Evolutionary conservation across 2,329 filamentous ascomycete genomes (phyloP).

Genomic region (Fusarium abutilonis): DNA sequence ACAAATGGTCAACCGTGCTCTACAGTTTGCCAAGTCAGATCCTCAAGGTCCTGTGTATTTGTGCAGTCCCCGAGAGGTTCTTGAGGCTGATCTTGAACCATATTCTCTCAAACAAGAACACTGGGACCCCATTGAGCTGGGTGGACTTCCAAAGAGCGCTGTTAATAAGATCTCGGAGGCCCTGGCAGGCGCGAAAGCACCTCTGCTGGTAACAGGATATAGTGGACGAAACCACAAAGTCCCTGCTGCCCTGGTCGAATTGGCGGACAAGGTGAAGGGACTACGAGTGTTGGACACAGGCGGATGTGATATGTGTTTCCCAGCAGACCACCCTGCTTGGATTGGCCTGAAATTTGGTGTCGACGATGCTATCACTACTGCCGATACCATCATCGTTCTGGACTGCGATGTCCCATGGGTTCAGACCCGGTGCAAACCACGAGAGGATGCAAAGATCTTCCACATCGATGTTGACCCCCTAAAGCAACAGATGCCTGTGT

Average conservation of each 20-base stretch:
- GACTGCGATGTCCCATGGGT: conserved; percentile 97
- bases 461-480: conserved; percentile 73
- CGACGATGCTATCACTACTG: conserved; percentile 76
- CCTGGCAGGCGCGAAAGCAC: conserved; percentile 70
- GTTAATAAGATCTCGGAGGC: conserved; percentile 69
- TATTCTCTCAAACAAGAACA: conserved; percentile 73
- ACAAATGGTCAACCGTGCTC: conserved; percentile 85
- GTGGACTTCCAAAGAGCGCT: conserved; percentile 64
- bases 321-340: conserved; percentile 73
- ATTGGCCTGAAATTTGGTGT: conserved; percentile 77
- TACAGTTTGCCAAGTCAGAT: conserved; percentile 82
- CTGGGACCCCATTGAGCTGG: conserved; percentile 77
- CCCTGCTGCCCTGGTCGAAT: conserved; percentile 68
- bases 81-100: conserved; percentile 84
- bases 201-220: conserved; percentile 77
- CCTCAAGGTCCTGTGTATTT: conserved; percentile 85
- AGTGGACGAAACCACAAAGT: conserved; percentile 73
- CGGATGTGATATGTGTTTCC: conserved; percentile 84
- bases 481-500: conserved; percentile 77
- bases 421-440: conserved; percentile 73
- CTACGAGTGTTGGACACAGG: conserved; percentile 79
- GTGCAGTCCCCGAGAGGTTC: conserved; percentile 79
- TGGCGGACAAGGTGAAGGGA: conserved; percentile 74
- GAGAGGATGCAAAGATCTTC: conserved; percentile 63
- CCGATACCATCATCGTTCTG: conserved; percentile 85